A percentile compares a stretch with the other conserved stretches of the same genome.
Conservation (phyloP, 192 early-diverging fungal species). For the Umbelopsis ramanniana region DNA sequence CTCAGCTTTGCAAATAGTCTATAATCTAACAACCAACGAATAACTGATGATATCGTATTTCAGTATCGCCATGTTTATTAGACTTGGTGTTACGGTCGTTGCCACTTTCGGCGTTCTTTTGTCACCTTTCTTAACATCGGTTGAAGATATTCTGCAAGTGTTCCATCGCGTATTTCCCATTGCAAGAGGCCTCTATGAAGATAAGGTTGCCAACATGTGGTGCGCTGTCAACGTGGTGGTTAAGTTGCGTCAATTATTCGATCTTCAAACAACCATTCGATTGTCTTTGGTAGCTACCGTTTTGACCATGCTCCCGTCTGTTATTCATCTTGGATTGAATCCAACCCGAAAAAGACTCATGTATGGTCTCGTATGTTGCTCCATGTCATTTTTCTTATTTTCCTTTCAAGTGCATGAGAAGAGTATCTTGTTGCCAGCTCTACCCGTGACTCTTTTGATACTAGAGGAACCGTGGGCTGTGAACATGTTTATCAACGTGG, state of each 20-base stretch:
- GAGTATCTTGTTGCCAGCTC: constrained; percentile 84
- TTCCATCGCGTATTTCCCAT: constrained; percentile 89
- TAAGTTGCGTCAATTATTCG: constrained; percentile 77
- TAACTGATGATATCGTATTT: not conserved
- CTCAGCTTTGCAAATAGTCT: no score
- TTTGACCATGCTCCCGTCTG: constrained; percentile 72
- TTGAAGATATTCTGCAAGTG: constrained; percentile 74
- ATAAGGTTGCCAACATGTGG: constrained; percentile 99
- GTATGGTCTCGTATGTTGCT: constrained; percentile 74
- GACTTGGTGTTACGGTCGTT: constrained; percentile 76
- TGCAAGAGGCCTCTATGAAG: constrained; percentile 93
- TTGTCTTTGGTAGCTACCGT: constrained; percentile 74
- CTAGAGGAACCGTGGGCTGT: constrained; percentile 67
- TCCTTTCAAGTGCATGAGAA: constrained; percentile 99
- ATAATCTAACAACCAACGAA: no score
- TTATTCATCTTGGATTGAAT: constrained; percentile 63
- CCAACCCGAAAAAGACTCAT: constrained; percentile 64
- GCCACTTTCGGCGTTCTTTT: constrained; percentile 71
- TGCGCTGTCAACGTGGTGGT: constrained; percentile 87
- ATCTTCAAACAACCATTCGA: constrained; percentile 60
- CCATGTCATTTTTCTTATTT: constrained; percentile 93
- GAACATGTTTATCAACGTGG: constrained; percentile 75
- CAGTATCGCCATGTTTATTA: constrained; percentile 62
- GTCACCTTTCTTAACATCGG: constrained; percentile 67
- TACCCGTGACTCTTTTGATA: constrained; percentile 78